Evolutionary conservation across 2,329 filamentous ascomycete species (phyloP).

Genomic region (Dactylonectria estremocensis): DNA sequence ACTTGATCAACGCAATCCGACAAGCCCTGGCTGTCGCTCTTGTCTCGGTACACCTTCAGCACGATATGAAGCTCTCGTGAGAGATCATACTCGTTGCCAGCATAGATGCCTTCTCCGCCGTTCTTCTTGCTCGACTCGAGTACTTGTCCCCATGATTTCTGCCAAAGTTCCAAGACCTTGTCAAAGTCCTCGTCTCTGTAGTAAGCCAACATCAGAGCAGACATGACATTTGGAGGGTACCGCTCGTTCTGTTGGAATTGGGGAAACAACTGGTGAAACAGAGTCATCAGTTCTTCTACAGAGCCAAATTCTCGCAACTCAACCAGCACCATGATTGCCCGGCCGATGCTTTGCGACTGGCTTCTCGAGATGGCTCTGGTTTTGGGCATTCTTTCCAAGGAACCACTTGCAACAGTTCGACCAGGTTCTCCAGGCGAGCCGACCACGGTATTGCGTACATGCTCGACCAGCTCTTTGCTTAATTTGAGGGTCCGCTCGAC

Average conservation of each 20-base stretch:
- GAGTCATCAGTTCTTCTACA: constrained; percentile 69
- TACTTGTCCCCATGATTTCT: constrained; percentile 69
- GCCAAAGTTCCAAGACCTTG: constrained; percentile 78
- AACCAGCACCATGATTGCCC: constrained; percentile 54
- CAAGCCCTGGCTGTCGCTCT: constrained; percentile 63
- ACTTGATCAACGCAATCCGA: constrained; percentile 69
- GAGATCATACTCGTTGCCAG: constrained; percentile 68
- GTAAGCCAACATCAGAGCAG: constrained; percentile 78
- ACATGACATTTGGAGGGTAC: constrained; percentile 70
- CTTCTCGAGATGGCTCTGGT: constrained; percentile 44
- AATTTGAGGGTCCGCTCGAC: constrained; percentile 44
- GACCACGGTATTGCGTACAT: constrained; percentile 46
- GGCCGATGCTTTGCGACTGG: constrained; percentile 51
- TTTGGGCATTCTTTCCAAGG: constrained; percentile 20
- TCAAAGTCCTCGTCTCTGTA: constrained; percentile 70
- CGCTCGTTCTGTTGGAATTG: constrained; percentile 50
- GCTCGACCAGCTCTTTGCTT: constrained; percentile 49
- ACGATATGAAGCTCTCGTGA: constrained; percentile 66
- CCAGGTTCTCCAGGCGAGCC: constrained; percentile 19
- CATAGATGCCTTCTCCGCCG: constrained; percentile 54
- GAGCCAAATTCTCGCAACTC: constrained; percentile 64
- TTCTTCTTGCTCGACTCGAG: constrained; percentile 53
- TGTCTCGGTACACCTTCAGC: constrained; percentile 60
- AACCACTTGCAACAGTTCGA: not conserved
- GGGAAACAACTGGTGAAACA: constrained; percentile 64